Base-by-base conservation (phyloP, 805 yeast genomes). In the Yarrowia keelungensis region DNA sequence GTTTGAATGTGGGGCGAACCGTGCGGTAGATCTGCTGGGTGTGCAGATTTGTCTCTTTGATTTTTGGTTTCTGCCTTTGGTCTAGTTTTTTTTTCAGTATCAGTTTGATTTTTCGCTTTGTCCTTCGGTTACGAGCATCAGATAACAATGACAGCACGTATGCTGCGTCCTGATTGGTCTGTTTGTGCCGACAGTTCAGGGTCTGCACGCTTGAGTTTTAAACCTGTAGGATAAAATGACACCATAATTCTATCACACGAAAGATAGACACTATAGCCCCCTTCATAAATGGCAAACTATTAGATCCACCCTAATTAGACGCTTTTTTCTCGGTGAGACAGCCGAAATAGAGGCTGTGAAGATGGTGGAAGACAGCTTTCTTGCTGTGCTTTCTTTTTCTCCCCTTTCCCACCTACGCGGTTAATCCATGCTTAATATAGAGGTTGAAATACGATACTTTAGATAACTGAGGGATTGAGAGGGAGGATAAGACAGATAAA, bases 391-490 rank as follows among this genome's bases (percentile, higher is more conserved):
- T 15, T 15, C 53, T 32, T 15, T 32, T 9, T 19, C 49, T 11
- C 26, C 26, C 56, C 22, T 10, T 8, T 35, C n/a, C 16, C 56
- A 15, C 35, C 2, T 15, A 14, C 64, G 49, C 49, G 49, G 49
- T 42, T 16, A 56, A 56, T 26, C 59, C 45, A 39, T 53, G 59
- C 59, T 38, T 53, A 53, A 16, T 19, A 39, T 3, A 1, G 59
- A 51, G 42, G 22, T 51, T 36, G 58, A 16, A 3, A 53, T 53
- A 53, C 56, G 56, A 51, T 16, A 51, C 26, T 36, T 51, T 51
- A 51, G 56, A 51, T 35, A 51, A 51, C 14, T 22, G 36, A 22
- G 12, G 14, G 51, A 5, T n/a, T 8, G 11, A n/a, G 54, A 19
- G 7, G 35, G 36, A 9, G 35, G 16, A 12, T 16, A 10, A 10